Percentiles rank a stretch among this genome's conserved stretches.
Conservation (phyloP, 768 basidiomycete genomes). For the Phaeolepiota aurea region DNA sequence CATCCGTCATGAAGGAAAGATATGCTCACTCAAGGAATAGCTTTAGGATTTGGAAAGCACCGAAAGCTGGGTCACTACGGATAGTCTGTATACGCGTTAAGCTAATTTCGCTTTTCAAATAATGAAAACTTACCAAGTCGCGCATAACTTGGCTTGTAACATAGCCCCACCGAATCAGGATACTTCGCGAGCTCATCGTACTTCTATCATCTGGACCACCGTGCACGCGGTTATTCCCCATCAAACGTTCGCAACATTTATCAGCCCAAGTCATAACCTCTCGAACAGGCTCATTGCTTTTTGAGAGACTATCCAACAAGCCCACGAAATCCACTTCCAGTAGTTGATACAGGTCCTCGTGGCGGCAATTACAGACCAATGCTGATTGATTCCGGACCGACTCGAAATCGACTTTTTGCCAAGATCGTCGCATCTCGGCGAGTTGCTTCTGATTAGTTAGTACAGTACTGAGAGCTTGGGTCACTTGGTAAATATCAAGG, state of each 20-base stretch:
- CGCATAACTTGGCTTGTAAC: constrained; percentile 92
- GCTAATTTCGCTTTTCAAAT: too few relatives aligned
- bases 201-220: constrained; percentile 60
- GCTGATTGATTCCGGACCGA: constrained; percentile 91
- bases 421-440: constrained; percentile 78
- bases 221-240: constrained; percentile 56
- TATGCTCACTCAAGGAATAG: constrained; percentile 77
- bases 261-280: constrained; percentile 91
- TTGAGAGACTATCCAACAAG: constrained; percentile 63
- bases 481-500: constrained; percentile 88
- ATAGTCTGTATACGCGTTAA: too few relatives aligned
- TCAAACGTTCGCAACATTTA: constrained; percentile 78
- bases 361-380: constrained; percentile 86
- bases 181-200: constrained; percentile 79
- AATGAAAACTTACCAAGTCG: constrained; percentile 76
- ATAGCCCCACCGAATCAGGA: constrained; percentile 88
- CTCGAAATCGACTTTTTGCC: constrained; percentile 85
- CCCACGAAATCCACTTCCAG: constrained; percentile 77
- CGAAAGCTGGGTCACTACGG: constrained; percentile 86
- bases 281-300: constrained; percentile 72
- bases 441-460: constrained; percentile 83
- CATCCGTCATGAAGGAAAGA: constrained; percentile 7
- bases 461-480: constrained; percentile 83
- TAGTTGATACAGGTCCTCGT: constrained; percentile 80
- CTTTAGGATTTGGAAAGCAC: constrained; percentile 88